Evolutionary conservation across 2,329 filamentous ascomycete species (phyloP).

Genomic region (Metarhizium sp.): DNA sequence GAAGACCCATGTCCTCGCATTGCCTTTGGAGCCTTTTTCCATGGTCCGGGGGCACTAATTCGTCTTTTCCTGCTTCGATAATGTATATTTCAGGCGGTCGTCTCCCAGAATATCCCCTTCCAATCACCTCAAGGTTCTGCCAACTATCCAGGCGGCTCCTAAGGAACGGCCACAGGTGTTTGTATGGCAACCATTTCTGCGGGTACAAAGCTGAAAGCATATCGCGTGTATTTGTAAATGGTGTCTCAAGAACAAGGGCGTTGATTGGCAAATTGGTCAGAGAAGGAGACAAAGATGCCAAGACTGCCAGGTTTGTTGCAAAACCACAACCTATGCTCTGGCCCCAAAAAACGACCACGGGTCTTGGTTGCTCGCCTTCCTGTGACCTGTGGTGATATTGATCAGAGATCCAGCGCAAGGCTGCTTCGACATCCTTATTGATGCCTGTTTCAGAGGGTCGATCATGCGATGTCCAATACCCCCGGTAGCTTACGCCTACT

Average conservation of each 20-base stretch:
- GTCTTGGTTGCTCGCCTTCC: slow-evolving; percentile 12
- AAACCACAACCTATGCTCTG: slow-evolving; percentile 70
- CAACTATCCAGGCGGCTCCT: slow-evolving; percentile 52
- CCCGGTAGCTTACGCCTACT: slow-evolving; percentile 54
- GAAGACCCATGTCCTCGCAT: slow-evolving; percentile 38
- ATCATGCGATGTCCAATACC: slow-evolving; percentile 71
- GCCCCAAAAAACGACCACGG: slow-evolving; percentile 58
- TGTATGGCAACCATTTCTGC: slow-evolving; percentile 71
- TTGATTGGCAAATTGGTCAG: slow-evolving; percentile 27
- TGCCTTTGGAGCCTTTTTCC: slow-evolving; percentile 34
- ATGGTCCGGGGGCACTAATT: slow-evolving; percentile 46
- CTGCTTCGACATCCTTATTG: slow-evolving; percentile 56
- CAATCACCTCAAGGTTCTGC: slow-evolving; percentile 37
- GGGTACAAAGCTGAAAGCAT: slow-evolving; percentile 69
- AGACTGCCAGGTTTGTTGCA: slow-evolving; percentile 48
- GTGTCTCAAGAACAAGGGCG: slow-evolving; percentile 62
- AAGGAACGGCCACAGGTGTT: slow-evolving; percentile 64
- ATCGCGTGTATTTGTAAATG: slow-evolving; percentile 59
- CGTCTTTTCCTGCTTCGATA: slow-evolving; percentile 47
- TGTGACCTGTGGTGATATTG: slow-evolving; percentile 20
- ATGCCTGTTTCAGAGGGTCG: slow-evolving; percentile 62
- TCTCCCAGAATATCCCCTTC: slow-evolving; percentile 9
- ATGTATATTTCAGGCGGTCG: slow-evolving; percentile 34
- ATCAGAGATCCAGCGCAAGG: slow-evolving; percentile 50
- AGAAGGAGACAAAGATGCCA: slow-evolving; percentile 17